Evolutionary conservation across 2,329 filamentous ascomycete genomes (phyloP).

Genomic region (Ophiostoma triangulosporum): DNA sequence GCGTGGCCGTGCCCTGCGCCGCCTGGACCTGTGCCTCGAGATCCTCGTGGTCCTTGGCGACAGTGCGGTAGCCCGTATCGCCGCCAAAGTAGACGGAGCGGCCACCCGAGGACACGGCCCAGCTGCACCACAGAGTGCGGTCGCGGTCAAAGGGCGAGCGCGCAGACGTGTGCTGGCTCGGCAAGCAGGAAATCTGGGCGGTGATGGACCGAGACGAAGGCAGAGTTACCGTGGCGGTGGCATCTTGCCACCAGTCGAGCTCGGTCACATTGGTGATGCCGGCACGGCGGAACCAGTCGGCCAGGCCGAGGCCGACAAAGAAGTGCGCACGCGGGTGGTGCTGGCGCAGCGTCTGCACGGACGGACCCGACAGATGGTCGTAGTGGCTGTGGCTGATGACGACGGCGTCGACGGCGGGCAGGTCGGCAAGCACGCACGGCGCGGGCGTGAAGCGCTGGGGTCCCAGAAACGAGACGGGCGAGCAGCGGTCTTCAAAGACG

Average conservation of each 20-base stretch:
- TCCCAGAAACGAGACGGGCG: conserved; percentile 53
- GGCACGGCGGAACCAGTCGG: conserved; percentile 61
- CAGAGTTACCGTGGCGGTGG: conserved; percentile 48
- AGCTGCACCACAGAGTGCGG: conserved; percentile 76
- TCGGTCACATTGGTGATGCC: conserved; percentile 72
- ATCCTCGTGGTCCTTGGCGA: conserved; percentile 24
- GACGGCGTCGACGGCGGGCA: conserved; percentile 63
- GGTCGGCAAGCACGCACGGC: conserved; percentile 64
- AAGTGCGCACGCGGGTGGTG: conserved; percentile 70
- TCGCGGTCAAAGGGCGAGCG: conserved; percentile 55
- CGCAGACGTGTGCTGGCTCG: conserved; percentile 70
- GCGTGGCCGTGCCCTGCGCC: neutral
- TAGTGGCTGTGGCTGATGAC: conserved; percentile 88
- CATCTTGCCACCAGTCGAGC: conserved; percentile 89
- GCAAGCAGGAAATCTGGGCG: conserved; percentile 64
- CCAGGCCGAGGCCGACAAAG: conserved; percentile 74
- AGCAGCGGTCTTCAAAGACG: conserved; percentile 79
- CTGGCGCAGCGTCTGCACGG: conserved; percentile 55
- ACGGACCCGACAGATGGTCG: conserved; percentile 73
- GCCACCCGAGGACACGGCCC: conserved; percentile 60
- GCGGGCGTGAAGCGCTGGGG: conserved; percentile 67
- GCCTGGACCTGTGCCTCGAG: conserved; percentile 18
- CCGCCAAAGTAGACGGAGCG: conserved; percentile 80
- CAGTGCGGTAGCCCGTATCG: conserved; percentile 79
- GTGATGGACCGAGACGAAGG: conserved; percentile 34